Base-by-base conservation (phyloP, 176 grass and related monocot genomes). In the Oryza officinalis region DNA sequence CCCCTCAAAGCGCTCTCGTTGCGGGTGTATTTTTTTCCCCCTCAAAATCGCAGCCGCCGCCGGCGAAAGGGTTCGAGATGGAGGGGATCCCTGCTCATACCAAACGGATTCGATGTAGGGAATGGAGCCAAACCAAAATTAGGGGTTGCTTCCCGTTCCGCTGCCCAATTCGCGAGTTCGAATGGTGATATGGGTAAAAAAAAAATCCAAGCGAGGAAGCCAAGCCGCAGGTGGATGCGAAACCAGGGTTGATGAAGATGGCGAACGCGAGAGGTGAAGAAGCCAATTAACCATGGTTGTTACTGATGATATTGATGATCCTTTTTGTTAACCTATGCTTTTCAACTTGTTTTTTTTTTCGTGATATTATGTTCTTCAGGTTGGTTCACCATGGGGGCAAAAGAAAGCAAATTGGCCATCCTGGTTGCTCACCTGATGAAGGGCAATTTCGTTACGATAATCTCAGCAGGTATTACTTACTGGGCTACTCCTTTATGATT, bases 341-440 rank as follows among this genome's bases (percentile, higher is more conserved):
- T 7, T 4, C 25, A 40, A 66, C 57, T 13, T 12, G 11, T 66
- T 8, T 30, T 18, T 12, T 17, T 54, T 8, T 38, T 23, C 63
- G 3, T 57, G 14, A 14, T 60, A 40, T 37, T 47, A 3, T 66
- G 17, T 59, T 81, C 37, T 81, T 86, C 70, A 92, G 86, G 86
- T 89, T 32, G 81, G 84, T 68, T 72, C 78, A 63, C 85, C 85
- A 92, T 54, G 82, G 64, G 82, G 88, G 76, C 54, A 60, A 2
- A 60, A 60, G 2, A 23, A n/a, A 10, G 54, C 84, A 84, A 77
- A 87, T 85, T 87, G 86, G 84, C 35, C 80, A 86, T 71, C 43
- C 59, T n/a, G 72, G 50, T 32, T 97, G 79, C 70, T 89, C 83
- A 28, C 71, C 80, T 71, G 74, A 68, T 77, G 80, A 90, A 85